Evolutionary conservation across 2,329 filamentous ascomycete genomes (phyloP), one percentile per base, ranked within the genome.

Genomic region (Pseudonectria buxi): DNA sequence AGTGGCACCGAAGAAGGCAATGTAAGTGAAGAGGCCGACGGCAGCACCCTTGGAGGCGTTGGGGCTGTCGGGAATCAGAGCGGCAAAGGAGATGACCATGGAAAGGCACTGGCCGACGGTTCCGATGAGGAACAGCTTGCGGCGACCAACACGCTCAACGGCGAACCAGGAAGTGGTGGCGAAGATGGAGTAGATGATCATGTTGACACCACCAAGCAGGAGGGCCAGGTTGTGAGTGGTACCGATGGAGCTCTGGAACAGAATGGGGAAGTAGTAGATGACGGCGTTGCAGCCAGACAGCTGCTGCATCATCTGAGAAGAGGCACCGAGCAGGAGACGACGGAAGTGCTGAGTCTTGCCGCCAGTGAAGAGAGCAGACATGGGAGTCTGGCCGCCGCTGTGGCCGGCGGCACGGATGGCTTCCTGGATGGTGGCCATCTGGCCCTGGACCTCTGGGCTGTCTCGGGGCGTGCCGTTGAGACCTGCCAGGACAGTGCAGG

Each of bases 11-110:
- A 83, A 83, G 36, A 77, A 78, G 4, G 77, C 76, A 49, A 83
- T 83, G 58, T 82, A 84, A 3, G 77, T 70, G 60, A 84, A 84
- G 10, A 84, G 60, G 37, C 78, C 79, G 3, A 81, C 77, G 2
- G 78, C 78, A 1, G 81, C 77, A 24, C 81, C 81, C 53, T 83
- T 84, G 3, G 78, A 77, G 6, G 78, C 65, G 1, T 75, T 59
- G 1, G 67, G 68, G 1, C 69, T 71, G 0, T 76, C 76, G 28
- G 83, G 83, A n/a, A 86, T 76, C 41, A 86, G 76, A 22, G 68
- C 64, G 1, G 69, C 75, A 46, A 84, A 84, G 3, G 69, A 65
- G 14, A 81, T 57, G 53, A 83, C 63, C 70, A 78, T 76, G 39
- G 70, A 74, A 14, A 74, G 45, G 40, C 68, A 65, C 46, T 77